phyloP scores from a whole-genome alignment of 108 stramenopile genomes.

The Cyclotella baltica region DNA sequence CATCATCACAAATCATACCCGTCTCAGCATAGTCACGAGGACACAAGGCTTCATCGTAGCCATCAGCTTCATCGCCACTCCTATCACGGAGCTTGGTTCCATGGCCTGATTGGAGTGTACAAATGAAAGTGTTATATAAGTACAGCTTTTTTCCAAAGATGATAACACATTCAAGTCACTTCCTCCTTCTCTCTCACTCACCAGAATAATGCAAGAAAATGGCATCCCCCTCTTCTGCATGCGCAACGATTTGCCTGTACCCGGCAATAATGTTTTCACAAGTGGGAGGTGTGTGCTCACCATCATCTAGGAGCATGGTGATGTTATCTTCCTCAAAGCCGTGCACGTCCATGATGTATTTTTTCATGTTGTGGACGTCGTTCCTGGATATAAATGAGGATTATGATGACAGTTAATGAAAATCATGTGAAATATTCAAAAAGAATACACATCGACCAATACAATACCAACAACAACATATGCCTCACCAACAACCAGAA shows the following conservation, averaged over 20 bases:
- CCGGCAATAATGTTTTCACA: conserved; percentile 78
- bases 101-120: conserved; percentile 62
- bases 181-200: not conserved
- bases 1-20: conserved; percentile 71
- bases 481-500: conserved; percentile 70
- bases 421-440: not conserved
- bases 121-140: conserved; percentile 15
- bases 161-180: not conserved
- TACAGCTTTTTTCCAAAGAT: not conserved
- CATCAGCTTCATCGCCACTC: conserved; percentile 69
- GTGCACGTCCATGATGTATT: conserved; percentile 86
- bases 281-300: conserved; percentile 64
- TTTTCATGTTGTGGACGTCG: conserved; percentile 92
- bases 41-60: conserved; percentile 70
- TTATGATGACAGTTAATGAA: not conserved
- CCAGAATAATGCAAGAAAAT: conserved; percentile 77
- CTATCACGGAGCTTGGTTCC: conserved; percentile 77
- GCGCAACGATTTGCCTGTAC: conserved; percentile 61
- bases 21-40: conserved; percentile 62
- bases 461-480: not conserved
- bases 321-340: conserved; percentile 85
- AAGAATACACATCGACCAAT: too few species aligned
- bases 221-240: conserved; percentile 64
- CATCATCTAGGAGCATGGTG: conserved; percentile 86
- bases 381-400: conserved; percentile 51